Percentiles rank a stretch among this genome's conserved stretches.
phyloP scores from a whole-genome alignment of 2,329 filamentous ascomycete species.

The Diaporthe sp. region DNA sequence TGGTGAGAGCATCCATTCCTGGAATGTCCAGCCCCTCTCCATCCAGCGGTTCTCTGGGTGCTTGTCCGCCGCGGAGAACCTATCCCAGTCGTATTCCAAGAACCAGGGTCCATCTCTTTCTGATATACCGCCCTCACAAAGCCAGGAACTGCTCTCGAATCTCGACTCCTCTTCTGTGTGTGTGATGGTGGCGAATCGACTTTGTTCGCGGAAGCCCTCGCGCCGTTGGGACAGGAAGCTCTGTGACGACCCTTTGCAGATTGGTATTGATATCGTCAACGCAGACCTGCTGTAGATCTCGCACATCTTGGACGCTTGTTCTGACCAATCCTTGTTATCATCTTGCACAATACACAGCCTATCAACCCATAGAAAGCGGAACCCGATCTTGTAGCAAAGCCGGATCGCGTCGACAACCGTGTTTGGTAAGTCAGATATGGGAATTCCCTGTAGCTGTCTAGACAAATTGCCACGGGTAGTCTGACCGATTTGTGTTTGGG shows the following conservation, averaged over 20 bases:
- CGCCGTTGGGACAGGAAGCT: background rate
- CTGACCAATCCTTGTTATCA: slow-evolving; percentile 39
- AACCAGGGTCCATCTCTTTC: background rate
- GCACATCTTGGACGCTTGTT: slow-evolving; percentile 47
- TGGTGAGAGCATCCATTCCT: slow-evolving; percentile 26
- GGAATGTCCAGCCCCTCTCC: background rate
- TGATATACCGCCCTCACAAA: too few species aligned
- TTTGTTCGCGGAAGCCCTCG: rapidly evolving
- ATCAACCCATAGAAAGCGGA: slow-evolving; percentile 48
- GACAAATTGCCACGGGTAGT: background rate
- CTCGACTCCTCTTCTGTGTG: background rate
- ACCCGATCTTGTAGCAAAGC: background rate
- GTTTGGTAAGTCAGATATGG: background rate
- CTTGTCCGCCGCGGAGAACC: too few species aligned
- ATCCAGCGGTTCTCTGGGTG: background rate
- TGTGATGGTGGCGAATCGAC: rapidly evolving
- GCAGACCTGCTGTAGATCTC: slow-evolving; percentile 44
- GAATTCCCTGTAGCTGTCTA: rapidly evolving
- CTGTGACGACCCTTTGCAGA: background rate
- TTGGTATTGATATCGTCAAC: slow-evolving; percentile 40
- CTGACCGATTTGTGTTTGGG: rapidly evolving
- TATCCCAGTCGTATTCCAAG: too few species aligned
- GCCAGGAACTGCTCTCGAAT: too few species aligned
- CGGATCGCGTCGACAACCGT: slow-evolving; percentile 9
- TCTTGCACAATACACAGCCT: slow-evolving; percentile 48